These are phyloP conservation scores for Coemansia pectinata DNA, from an alignment of 192 early-diverging fungal genomes.

Conservation along the genomic window DNA sequence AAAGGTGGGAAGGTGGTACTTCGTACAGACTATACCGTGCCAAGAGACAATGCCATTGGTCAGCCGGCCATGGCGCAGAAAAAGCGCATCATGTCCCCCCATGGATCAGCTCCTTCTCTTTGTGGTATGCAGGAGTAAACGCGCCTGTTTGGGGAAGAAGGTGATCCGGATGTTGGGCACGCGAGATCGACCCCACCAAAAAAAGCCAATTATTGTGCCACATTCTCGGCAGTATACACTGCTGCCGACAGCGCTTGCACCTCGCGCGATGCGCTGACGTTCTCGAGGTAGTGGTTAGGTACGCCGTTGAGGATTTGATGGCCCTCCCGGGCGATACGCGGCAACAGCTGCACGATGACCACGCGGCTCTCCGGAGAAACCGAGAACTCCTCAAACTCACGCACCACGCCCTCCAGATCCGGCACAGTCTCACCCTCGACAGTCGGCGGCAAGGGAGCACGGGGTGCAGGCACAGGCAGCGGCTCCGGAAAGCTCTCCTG, in stretches of 20 bases:
- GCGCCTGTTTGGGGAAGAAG: neutral
- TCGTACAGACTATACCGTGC: neutral
- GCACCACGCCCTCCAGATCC: conserved; percentile 56
- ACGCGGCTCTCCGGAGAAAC: conserved; percentile 54
- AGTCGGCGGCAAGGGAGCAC: conserved; percentile 41
- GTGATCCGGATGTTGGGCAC: neutral
- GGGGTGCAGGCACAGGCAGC: conserved; percentile 18
- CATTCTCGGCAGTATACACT: conserved; percentile 69
- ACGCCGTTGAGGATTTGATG: conserved; percentile 73
- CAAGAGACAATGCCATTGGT: neutral
- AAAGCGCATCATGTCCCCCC: neutral
- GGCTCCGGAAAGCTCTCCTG: conserved; percentile 55
- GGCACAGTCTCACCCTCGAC: conserved; percentile 43
- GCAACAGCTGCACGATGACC: conserved; percentile 64
- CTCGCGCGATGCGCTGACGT: conserved; percentile 68
- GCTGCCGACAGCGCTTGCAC: conserved; percentile 76
- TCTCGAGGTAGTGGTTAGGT: conserved; percentile 73
- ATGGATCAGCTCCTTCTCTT: neutral
- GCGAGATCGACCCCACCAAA: neutral
- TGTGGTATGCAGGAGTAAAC: neutral
- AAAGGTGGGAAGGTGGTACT: neutral
- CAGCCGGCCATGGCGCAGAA: neutral
- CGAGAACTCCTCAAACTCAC: conserved; percentile 61
- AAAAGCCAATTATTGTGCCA: conserved; percentile 12
- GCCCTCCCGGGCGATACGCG: conserved; percentile 65